Base-by-base conservation (phyloP, 2,329 filamentous ascomycete genomes). In the Penicillium brasilianum region DNA sequence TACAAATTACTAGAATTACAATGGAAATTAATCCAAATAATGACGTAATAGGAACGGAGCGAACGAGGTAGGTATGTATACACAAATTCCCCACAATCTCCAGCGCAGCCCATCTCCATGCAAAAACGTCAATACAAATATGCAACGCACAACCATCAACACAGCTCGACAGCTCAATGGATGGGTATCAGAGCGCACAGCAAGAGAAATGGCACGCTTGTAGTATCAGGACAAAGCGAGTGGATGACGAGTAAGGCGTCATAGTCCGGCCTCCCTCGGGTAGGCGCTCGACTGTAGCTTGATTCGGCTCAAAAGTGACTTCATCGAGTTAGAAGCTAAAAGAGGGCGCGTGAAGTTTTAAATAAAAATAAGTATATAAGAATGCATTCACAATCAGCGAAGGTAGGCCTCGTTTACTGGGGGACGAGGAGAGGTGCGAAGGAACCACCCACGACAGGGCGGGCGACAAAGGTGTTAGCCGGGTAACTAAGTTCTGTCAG, bases 371-470 rank as follows among this genome's bases (percentile, higher is more conserved):
- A 28, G 9, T 53, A 59, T 66, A 55, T 66, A 53, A 63, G 14
- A 64, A 59, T 54, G 61, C 58, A 62, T 69, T 10, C 30, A 69
- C 61, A 63, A 72, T 64, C 54, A 75, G 62, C 37, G 64, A 65
- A 65, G 14, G 39, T 32, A 2, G 18, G 37, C 32, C 54, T 39
- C 43, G 46, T 53, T 62, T 55, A 64, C 32, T 28, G 39, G 36
- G 61, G 55, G 48, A 69, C 58, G 8, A 70, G 56, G 18, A 86
- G 70, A 51, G 83, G 69, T 20, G 82, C 78, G 73, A 84, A 86
- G 34, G 78, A 71, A 1, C 82, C 83, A 0, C 84, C 84, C 52
- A 85, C 74, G 2, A 84, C 83, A 3, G 84, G 84, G 25, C 84
- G 75, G 9, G 81, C 81, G 52, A 80, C 77, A 66, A 85, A 85